Evolutionary conservation across 2,329 filamentous ascomycete species (phyloP).

Genomic region (Trichoderma arundinaceum): DNA sequence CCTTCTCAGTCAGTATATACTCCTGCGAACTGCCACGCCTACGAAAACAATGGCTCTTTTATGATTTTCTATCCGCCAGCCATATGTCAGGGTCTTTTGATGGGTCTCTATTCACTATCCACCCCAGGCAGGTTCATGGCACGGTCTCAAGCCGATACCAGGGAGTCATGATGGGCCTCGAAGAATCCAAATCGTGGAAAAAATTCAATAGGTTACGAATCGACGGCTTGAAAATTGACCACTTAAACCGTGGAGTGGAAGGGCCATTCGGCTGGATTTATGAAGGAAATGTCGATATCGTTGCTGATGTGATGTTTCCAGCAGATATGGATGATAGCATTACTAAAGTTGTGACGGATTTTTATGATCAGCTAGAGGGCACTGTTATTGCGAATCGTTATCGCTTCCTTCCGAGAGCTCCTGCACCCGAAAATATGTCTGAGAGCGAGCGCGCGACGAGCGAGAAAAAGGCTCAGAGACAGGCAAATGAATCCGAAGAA

Average conservation of each 20-base stretch:
- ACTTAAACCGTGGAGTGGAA: conserved; percentile 89
- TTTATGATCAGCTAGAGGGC: conserved; percentile 94
- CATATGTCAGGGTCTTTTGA: conserved; percentile 97
- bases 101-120: conserved; percentile 94
- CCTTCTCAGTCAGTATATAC: conserved; percentile 93
- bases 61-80: conserved; percentile 93
- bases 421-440: conserved; percentile 44
- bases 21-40: conserved; percentile 92
- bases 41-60: conserved; percentile 96
- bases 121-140: conserved; percentile 88
- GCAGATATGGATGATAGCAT: conserved; percentile 86
- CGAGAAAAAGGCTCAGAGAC: conserved; percentile 30
- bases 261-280: conserved; percentile 98
- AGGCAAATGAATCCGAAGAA: conserved; percentile 49
- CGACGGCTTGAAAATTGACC: conserved; percentile 92
- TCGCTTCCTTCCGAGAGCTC: conserved; percentile 58
- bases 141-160: conserved; percentile 67
- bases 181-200: conserved; percentile 81
- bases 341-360: conserved; percentile 92
- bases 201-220: conserved; percentile 93
- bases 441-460: conserved; percentile 36
- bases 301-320: conserved; percentile 94
- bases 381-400: conserved; percentile 82
- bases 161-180: conserved; percentile 60
- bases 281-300: conserved; percentile 94